Conservation (phyloP, 495 filamentous ascomycete genomes). For the Recurvomyces mirabilis region DNA sequence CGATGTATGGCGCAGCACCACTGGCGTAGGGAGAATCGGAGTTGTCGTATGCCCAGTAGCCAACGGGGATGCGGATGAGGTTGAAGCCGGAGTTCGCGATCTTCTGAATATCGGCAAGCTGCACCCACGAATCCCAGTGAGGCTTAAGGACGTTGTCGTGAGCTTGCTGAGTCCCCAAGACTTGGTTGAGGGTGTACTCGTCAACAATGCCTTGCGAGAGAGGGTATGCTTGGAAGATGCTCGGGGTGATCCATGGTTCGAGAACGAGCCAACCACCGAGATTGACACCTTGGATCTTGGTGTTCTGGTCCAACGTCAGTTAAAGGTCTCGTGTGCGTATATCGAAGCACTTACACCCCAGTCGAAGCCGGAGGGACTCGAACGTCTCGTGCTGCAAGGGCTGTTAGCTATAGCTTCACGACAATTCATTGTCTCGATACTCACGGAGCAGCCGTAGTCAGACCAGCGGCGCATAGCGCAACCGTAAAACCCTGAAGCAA, state of each 20-base stretch:
- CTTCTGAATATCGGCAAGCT: slow-evolving; percentile 32
- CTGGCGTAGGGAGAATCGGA: slow-evolving; percentile 35
- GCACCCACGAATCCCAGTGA: slow-evolving; percentile 34
- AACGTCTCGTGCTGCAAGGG: not conserved
- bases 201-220: slow-evolving; percentile 28
- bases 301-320: slow-evolving; percentile 22
- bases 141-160: slow-evolving; percentile 27
- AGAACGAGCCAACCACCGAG: slow-evolving; percentile 36
- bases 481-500: not conserved
- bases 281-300: slow-evolving; percentile 32
- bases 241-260: slow-evolving; percentile 29
- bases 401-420: not conserved
- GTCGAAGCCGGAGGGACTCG: not conserved
- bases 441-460: slow-evolving; percentile 10
- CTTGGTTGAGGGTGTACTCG: slow-evolving; percentile 31
- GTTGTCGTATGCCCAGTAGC: slow-evolving; percentile 41
- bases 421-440: not conserved
- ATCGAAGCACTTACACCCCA: slow-evolving; percentile 1
- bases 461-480: slow-evolving; percentile 8
- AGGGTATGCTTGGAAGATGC: slow-evolving; percentile 28
- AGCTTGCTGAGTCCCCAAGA: slow-evolving; percentile 26
- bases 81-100: slow-evolving; percentile 39
- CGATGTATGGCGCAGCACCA: slow-evolving; percentile 38
- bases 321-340: slow-evolving; percentile 20
- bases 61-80: slow-evolving; percentile 39